Evolutionary conservation across 148 eudicot species (phyloP).

Genomic region (Chenopodium berlandieri): DNA sequence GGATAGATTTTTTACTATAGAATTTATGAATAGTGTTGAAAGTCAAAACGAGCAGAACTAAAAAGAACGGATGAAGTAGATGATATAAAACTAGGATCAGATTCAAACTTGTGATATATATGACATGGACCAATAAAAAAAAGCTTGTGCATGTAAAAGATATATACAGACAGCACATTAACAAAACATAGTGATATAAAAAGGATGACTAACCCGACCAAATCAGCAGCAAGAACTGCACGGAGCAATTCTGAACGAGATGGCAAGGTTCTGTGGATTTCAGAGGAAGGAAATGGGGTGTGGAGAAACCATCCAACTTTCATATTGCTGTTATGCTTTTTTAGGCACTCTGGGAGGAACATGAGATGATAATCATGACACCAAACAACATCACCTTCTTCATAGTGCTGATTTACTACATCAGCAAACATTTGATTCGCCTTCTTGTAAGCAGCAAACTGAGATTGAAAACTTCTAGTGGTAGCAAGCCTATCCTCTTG

Average conservation of each 20-base stretch:
- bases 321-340: slow-evolving; percentile 60
- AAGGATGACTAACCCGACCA: slow-evolving; percentile 65
- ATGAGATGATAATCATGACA: slow-evolving; percentile 96
- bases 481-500: slow-evolving; percentile 94
- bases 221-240: slow-evolving; percentile 83
- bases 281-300: slow-evolving; percentile 95
- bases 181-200: neutral
- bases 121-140: neutral
- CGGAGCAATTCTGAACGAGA: slow-evolving; percentile 76
- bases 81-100: neutral
- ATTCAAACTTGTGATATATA: neutral
- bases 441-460: slow-evolving; percentile 81
- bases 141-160: neutral
- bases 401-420: slow-evolving; percentile 69
- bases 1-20: neutral
- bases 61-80: too few relatives aligned
- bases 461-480: slow-evolving; percentile 88
- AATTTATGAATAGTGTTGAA: too few relatives aligned
- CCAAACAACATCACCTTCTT: slow-evolving; percentile 94
- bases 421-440: slow-evolving; percentile 97
- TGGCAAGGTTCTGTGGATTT: slow-evolving; percentile 87
- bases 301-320: slow-evolving; percentile 97
- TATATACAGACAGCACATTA: neutral
- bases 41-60: too few relatives aligned
- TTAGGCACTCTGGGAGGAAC: slow-evolving; percentile 85